Percentiles rank a stretch among this genome's conserved stretches.
Evolutionary conservation across 73 alveolate species (phyloP).

Genomic region (Tetrahymena thermophila): DNA sequence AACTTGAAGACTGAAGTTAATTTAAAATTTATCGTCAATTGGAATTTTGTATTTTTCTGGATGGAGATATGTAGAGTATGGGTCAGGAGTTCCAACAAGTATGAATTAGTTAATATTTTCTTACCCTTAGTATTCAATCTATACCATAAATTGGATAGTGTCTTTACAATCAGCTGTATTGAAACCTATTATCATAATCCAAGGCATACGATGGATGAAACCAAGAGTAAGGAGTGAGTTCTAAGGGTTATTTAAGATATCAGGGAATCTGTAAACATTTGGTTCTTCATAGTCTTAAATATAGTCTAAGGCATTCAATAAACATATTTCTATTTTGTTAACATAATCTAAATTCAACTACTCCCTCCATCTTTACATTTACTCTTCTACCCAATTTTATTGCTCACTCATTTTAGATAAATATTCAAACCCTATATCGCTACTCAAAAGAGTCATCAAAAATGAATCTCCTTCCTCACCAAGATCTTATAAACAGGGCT

Average conservation of each 20-base stretch:
- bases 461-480: background rate
- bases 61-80: background rate
- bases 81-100: background rate
- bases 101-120: background rate
- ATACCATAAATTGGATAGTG: background rate
- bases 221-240: background rate
- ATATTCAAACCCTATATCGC: background rate
- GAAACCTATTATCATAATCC: background rate
- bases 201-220: background rate
- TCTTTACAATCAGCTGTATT: background rate
- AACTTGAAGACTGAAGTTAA: background rate
- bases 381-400: background rate
- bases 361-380: background rate
- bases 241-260: background rate
- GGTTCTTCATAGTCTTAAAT: background rate
- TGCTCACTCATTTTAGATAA: background rate
- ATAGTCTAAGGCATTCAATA: background rate
- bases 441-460: background rate
- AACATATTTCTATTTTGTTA: background rate
- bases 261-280: background rate
- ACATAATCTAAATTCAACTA: background rate
- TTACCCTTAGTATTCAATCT: background rate
- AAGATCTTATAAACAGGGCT: background rate
- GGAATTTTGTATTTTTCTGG: background rate
- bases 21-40: background rate